A percentile compares a stretch with the other conserved stretches of the same genome.
Conservation (phyloP, 129 eudicot genomes). For the Arctium minus region DNA sequence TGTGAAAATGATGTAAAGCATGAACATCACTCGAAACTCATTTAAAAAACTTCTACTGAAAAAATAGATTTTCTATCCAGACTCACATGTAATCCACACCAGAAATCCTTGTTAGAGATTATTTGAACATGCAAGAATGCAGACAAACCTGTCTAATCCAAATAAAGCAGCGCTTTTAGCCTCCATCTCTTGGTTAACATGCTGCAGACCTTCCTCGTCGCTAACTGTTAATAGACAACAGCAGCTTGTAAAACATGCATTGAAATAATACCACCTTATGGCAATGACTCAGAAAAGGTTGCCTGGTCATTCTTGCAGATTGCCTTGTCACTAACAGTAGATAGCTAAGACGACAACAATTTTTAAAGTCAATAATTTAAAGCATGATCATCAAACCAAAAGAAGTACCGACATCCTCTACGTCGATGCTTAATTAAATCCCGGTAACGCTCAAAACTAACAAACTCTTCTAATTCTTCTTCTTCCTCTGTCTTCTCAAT, state of each 20-base stretch:
- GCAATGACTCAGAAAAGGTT: slow-evolving; percentile 14
- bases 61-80: background rate
- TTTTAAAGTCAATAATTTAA: slow-evolving; percentile 34
- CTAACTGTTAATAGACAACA: slow-evolving; percentile 58
- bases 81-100: background rate
- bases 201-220: slow-evolving; percentile 90
- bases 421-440: slow-evolving; percentile 99
- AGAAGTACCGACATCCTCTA: slow-evolving; percentile 99
- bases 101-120: slow-evolving; percentile 3
- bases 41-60: background rate
- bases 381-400: slow-evolving; percentile 43
- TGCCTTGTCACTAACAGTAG: slow-evolving; percentile 33
- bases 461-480: slow-evolving; percentile 98
- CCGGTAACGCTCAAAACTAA: slow-evolving; percentile 99
- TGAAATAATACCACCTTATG: slow-evolving; percentile 1
- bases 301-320: slow-evolving; percentile 28
- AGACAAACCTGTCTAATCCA: slow-evolving; percentile 67
- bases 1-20: background rate
- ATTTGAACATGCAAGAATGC: background rate
- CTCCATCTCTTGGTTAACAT: slow-evolving; percentile 89
- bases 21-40: background rate
- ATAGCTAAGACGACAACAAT: slow-evolving; percentile 20
- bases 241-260: slow-evolving; percentile 38
- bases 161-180: slow-evolving; percentile 74
- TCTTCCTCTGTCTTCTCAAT: slow-evolving; percentile 90